Evolutionary conservation across 2,329 filamentous ascomycete species (phyloP), one percentile per base, ranked within the genome.

Genomic region (Fusarium illudens): DNA sequence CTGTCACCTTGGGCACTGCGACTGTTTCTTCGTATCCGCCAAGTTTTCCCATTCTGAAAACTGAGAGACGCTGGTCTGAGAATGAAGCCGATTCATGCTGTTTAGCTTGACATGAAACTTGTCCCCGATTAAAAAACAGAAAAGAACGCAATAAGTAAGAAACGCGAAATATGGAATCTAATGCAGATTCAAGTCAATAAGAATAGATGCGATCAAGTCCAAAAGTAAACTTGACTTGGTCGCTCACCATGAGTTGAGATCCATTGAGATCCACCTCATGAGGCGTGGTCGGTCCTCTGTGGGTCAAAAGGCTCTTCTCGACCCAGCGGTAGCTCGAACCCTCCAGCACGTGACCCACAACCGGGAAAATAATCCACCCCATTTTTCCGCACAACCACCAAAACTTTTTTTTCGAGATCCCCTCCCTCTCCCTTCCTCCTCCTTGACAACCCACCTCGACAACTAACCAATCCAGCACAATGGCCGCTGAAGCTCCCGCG

Each of bases 401-500:
- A 73, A 76, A 68, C 61, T 71, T 50, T 50, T 27, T 27, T 25
- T 49, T 65, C 44, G 32, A 50, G 53, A 53, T 60, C 50, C 62
- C 56, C 58, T 70, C 62, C 20, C 58, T 51, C 52, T 44, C 36
- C 33, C 51, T 65, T 53, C 44, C 59, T 63, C 50, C 61, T 64
- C 54, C 57, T 73, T 67, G 68, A 70, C 75, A 74, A 75, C 73
- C 71, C 67, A 64, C 66, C 66, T 49, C 67, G 65, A 25, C 55
- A 66, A 77, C 72, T 75, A 78, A 74, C 72, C 74, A 65, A 73
- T 73, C 75, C 71, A 76, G 73, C 74, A 80, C 77, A 78, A 89
- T 89, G 87, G 86, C 86, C 76, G 86, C 86, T 81, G 86, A 88
- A 82, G 79, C 83, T 67, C 81, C 84, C 75, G 83, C 83, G 77